These are phyloP conservation scores for Lathyrus sativus DNA, from an alignment of 306 rosid genomes.

Conservation along the genomic window DNA sequence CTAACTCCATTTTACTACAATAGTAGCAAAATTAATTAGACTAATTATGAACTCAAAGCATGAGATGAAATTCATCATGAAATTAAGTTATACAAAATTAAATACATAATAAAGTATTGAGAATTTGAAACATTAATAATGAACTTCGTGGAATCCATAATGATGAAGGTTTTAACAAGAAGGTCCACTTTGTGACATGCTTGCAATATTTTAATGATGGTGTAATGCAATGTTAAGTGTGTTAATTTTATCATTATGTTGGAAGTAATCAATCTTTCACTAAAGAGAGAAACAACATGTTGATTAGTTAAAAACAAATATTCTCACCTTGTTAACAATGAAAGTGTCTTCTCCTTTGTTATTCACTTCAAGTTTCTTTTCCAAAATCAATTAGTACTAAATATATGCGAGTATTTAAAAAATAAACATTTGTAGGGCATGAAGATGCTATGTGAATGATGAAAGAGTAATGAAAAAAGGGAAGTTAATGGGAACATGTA, in stretches of 20 bases:
- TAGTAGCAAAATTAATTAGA: constrained; percentile 48
- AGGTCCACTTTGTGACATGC: constrained; percentile 35
- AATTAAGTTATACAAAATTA: background rate
- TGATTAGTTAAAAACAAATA: background rate
- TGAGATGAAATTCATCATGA: constrained; percentile 35
- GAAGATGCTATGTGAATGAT: constrained; percentile 19
- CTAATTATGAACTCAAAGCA: constrained; percentile 53
- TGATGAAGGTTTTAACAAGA: constrained; percentile 36
- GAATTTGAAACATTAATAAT: constrained; percentile 14
- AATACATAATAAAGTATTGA: background rate
- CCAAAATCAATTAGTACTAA: constrained; percentile 12
- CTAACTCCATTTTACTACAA: constrained; percentile 40
- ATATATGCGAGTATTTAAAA: constrained; percentile 7
- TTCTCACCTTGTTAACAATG: constrained; percentile 59
- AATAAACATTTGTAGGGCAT: constrained; percentile 27
- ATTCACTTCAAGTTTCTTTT: constrained; percentile 41
- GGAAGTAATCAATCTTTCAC: constrained; percentile 12
- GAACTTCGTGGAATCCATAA: constrained; percentile 34
- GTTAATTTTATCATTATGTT: constrained; percentile 25
- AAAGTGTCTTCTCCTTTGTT: constrained; percentile 61
- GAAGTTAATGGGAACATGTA: constrained; percentile 26
- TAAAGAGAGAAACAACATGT: constrained; percentile 15
- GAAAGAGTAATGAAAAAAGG: constrained; percentile 35
- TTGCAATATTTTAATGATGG: constrained; percentile 29
- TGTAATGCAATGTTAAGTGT: constrained; percentile 31